Evolutionary conservation across 495 filamentous ascomycete genomes (phyloP), one percentile per base, ranked within the genome.

Genomic region (Letharia columbiana): DNA sequence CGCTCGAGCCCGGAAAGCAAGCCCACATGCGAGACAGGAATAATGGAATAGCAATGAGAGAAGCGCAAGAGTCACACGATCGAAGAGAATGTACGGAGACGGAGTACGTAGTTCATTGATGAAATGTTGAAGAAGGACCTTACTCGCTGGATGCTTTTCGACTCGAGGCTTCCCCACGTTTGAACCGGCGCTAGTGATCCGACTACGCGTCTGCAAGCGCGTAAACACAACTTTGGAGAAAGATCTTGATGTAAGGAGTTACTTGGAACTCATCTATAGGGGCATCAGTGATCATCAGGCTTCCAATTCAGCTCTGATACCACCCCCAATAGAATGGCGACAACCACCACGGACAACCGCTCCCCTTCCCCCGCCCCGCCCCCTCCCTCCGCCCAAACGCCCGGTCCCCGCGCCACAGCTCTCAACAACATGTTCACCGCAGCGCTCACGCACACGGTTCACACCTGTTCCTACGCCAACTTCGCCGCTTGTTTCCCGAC

Each of bases 401-500:
- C 89, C 1, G 91, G 92, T 58, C 86, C 83, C 7, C 91, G 91
- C 77, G 92, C 91, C 23, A 75, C 82, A 20, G 83, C 85, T 47
- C 81, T 97, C 47, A 81, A 85, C 68, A 82, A 86, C 54, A 80
- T 94, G 58, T 93, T 90, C 76, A 78, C 80, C 50, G 79, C 85
- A 47, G 86, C 89, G 1, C 81, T 95, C 18, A 77, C 79, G 15
- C 82, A 87, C 66, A 90, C 91, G 2, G 81, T 95, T 8, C 82
- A 81, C 65, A 87, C 89, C 67, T 86, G 91, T 74, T 86, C 81
- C 45, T 90, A 88, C 74, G 79, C 81, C 58, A 92, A 91, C 72
- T 96, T 98, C 72, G 82, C 87, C 0, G 79, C 87, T 31, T 98
- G 94, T 74, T 98, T 96, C 75, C 94, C 94, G 0, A 92, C 90